A percentile compares a stretch with the other conserved stretches of the same genome.
phyloP scores from a whole-genome alignment of 345 rosid genomes.

The Citrus unshiu region DNA sequence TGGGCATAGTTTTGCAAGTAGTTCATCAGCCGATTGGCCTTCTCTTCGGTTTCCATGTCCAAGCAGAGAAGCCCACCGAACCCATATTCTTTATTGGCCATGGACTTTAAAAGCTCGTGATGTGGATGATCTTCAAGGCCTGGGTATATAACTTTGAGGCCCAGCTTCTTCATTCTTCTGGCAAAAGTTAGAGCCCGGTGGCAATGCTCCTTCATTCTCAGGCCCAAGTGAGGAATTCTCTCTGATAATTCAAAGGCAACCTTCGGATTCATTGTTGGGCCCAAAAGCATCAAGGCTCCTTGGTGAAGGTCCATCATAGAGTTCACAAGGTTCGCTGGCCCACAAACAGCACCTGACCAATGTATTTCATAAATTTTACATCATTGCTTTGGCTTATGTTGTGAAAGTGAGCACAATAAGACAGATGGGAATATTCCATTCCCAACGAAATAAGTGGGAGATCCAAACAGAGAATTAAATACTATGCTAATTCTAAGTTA shows the following conservation, averaged over 20 bases:
- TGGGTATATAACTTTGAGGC: constrained; percentile 77
- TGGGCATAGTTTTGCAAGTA: constrained; percentile 70
- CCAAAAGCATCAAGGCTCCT: constrained; percentile 83
- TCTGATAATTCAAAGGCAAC: constrained; percentile 88
- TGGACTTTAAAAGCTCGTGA: constrained; percentile 54
- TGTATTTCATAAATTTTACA: not conserved
- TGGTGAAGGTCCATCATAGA: constrained; percentile 94
- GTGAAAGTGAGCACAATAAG: not conserved
- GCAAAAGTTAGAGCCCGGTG: constrained; percentile 66
- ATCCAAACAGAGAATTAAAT: not conserved
- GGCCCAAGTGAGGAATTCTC: constrained; percentile 77
- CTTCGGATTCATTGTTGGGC: constrained; percentile 97
- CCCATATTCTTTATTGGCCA: constrained; percentile 70
- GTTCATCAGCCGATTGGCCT: constrained; percentile 73
- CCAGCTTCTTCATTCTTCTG: constrained; percentile 59
- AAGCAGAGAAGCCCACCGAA: constrained; percentile 76
- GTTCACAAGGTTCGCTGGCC: constrained; percentile 74
- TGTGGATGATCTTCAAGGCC: constrained; percentile 85
- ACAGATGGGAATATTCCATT: not conserved
- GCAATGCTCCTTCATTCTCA: constrained; percentile 91
- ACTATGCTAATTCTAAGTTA: too few species aligned
- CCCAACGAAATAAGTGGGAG: not conserved
- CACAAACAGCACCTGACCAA: constrained; percentile 76
- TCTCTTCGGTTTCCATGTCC: constrained; percentile 88
- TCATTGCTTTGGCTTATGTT: not conserved